Evolutionary conservation across 2,329 filamentous ascomycete genomes (phyloP).

Genomic region (Alternaria triticimaculans): DNA sequence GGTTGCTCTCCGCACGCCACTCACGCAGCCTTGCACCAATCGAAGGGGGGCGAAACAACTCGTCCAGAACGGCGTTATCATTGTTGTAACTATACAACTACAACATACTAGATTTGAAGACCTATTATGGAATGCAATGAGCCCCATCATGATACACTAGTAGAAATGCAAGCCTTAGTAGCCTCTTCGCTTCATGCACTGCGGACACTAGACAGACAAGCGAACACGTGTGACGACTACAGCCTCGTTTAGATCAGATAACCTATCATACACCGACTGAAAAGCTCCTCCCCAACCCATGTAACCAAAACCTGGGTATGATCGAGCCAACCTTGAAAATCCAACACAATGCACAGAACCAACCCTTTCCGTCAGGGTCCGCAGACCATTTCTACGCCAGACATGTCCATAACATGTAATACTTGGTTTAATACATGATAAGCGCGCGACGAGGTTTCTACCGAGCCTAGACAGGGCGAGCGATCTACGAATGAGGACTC

Average conservation of each 20-base stretch:
- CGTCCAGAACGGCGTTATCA: background rate
- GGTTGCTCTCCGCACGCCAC: constrained; percentile 11
- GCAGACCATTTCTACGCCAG: background rate
- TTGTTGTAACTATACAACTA: background rate
- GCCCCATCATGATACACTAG: background rate
- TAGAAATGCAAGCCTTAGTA: constrained; percentile 7
- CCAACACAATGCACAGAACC: background rate
- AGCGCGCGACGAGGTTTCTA: constrained; percentile 4
- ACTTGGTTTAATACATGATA: constrained; percentile 23
- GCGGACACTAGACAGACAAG: constrained; percentile 30
- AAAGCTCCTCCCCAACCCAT: background rate
- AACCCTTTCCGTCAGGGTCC: background rate
- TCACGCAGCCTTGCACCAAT: constrained; percentile 9
- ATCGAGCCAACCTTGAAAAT: background rate
- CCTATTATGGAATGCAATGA: background rate
- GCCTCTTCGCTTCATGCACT: constrained; percentile 23
- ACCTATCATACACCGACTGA: constrained; percentile 18
- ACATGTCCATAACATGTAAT: constrained; percentile 11
- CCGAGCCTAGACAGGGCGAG: constrained; percentile 8
- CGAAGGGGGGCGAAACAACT: background rate
- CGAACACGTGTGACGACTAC: constrained; percentile 21
- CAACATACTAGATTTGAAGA: background rate
- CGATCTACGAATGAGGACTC: constrained; percentile 23
- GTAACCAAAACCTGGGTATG: constrained; percentile 7
- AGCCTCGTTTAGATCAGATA: constrained; percentile 4